phyloP scores from a whole-genome alignment of 306 rosid species.

The Cucurbita moschata region DNA sequence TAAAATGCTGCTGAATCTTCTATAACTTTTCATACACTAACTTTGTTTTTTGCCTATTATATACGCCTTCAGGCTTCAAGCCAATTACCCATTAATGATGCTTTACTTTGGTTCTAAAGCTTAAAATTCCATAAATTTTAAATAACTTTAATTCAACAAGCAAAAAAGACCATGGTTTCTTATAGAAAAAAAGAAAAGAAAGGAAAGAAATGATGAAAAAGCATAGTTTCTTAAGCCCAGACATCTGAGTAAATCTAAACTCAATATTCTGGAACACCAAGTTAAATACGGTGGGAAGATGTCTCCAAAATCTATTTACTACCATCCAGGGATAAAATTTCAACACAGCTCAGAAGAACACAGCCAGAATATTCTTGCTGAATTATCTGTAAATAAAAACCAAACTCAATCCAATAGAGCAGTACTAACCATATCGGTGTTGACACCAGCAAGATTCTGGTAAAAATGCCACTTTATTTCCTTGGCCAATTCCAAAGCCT shows the following conservation, averaged over 20 bases:
- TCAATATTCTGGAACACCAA: background rate
- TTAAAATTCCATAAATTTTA: too few relatives aligned
- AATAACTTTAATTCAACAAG: too few relatives aligned
- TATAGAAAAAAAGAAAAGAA: background rate
- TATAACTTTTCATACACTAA: too few relatives aligned
- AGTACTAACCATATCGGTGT: constrained; percentile 32
- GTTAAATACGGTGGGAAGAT: background rate
- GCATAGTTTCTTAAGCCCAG: background rate
- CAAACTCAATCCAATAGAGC: background rate
- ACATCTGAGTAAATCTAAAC: background rate
- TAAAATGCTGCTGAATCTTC: too few relatives aligned
- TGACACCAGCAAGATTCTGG: constrained; percentile 30
- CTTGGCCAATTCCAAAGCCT: constrained; percentile 49
- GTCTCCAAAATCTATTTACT: background rate
- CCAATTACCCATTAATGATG: too few relatives aligned
- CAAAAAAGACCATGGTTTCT: too few relatives aligned
- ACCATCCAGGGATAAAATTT: background rate
- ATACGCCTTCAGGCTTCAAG: too few relatives aligned
- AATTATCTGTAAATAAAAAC: background rate
- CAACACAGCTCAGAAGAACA: background rate
- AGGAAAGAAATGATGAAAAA: background rate
- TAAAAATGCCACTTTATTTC: constrained; percentile 61
- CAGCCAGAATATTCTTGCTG: background rate
- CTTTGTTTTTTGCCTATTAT: too few relatives aligned
- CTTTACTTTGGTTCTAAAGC: too few relatives aligned